phyloP scores from a whole-genome alignment of 352 stramenopile genomes.

The Saprolegnia parasitica region DNA sequence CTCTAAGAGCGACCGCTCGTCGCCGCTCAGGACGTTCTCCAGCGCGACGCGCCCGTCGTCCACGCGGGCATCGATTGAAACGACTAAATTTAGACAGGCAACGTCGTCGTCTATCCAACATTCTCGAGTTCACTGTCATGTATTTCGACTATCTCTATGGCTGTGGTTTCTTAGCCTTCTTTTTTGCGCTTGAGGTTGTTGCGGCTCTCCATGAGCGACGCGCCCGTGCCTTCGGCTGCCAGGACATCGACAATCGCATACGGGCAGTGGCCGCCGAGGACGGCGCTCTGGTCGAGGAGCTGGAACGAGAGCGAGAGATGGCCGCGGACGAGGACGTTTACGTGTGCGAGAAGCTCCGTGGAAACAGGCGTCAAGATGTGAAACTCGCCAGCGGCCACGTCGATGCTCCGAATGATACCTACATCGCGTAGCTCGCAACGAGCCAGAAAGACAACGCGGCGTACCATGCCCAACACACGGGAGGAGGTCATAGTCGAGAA shows the following conservation, averaged over 20 bases:
- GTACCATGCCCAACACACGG: constrained; percentile 28
- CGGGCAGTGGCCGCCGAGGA: constrained; percentile 38
- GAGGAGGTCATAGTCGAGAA: constrained; percentile 18
- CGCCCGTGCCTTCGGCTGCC: constrained; percentile 63
- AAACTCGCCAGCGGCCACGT: constrained; percentile 47
- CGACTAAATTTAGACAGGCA: neutral
- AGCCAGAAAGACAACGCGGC: neutral
- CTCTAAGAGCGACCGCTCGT: constrained; percentile 14
- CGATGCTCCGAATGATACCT: constrained; percentile 60
- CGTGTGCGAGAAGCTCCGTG: constrained; percentile 42
- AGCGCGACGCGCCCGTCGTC: neutral
- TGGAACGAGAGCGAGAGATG: constrained; percentile 57
- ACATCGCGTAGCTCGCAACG: constrained; percentile 32
- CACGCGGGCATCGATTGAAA: neutral
- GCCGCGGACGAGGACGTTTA: constrained; percentile 71
- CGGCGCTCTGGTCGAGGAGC: constrained; percentile 41
- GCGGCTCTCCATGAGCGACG: constrained; percentile 74
- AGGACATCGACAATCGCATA: constrained; percentile 72
- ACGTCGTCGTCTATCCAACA: no score
- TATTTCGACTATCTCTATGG: no score
- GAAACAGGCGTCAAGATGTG: constrained; percentile 67
- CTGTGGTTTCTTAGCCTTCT: constrained; percentile 8
- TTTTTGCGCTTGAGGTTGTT: constrained; percentile 84
- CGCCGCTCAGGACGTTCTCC: constrained; percentile 3
- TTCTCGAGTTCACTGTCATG: no score